Conservation (phyloP, 768 basidiomycete species). For the Tephrocybe rancida region DNA sequence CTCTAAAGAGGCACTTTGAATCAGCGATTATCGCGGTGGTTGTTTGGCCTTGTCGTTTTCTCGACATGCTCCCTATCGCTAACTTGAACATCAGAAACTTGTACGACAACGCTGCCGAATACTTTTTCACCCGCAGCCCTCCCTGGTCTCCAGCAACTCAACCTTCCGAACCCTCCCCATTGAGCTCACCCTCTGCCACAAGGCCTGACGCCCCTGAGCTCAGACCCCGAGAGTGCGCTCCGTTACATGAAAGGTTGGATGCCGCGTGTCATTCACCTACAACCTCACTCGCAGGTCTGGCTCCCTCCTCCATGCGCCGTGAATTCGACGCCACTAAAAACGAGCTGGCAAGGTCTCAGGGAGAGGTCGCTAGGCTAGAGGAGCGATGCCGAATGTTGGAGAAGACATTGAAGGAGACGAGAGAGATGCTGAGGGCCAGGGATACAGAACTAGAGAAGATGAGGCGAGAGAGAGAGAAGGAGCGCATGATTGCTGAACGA, state of each 20-base stretch:
- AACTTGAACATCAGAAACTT: conserved; percentile 48
- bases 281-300: conserved; percentile 44
- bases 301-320: conserved; percentile 49
- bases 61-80: conserved; percentile 46
- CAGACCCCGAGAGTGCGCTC: conserved; percentile 46
- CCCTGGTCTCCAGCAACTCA: conserved; percentile 29
- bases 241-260: conserved; percentile 51
- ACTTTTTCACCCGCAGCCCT: conserved; percentile 51
- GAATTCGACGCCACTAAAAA: conserved; percentile 58
- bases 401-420: conserved; percentile 62
- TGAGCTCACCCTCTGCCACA: conserved; percentile 18
- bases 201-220: conserved; percentile 36
- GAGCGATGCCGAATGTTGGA: conserved; percentile 69
- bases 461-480: conserved; percentile 39
- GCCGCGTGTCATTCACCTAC: conserved; percentile 44
- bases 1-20: conserved; percentile 22
- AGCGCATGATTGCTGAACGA: conserved; percentile 33
- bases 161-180: conserved; percentile 28
- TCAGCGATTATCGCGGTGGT: conserved; percentile 43
- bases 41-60: conserved; percentile 37
- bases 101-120: conserved; percentile 61
- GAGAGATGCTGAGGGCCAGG: conserved; percentile 55
- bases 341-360: conserved; percentile 55
- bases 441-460: conserved; percentile 64
- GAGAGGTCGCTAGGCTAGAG: conserved; percentile 56